Base-by-base conservation (phyloP, 2,329 filamentous ascomycete genomes). In the Aspergillus sp. region DNA sequence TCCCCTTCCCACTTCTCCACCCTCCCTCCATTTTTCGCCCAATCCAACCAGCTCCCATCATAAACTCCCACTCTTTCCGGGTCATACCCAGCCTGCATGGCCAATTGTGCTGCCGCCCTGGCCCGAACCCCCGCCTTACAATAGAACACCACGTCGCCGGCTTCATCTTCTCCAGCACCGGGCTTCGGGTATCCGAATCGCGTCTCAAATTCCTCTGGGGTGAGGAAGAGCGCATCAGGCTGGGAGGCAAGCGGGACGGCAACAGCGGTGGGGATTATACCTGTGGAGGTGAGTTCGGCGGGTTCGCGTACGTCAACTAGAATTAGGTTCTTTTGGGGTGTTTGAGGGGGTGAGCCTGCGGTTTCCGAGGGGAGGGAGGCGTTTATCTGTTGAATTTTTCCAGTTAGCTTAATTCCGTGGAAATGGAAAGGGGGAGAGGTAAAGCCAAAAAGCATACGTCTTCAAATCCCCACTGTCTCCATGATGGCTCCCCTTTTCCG, bases 51-150 rank as follows among this genome's bases (percentile, higher is more conserved):
- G 60, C 73, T 75, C 28, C 75, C 75, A 35, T 62, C 55, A 65
- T 75, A 77, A 57, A 76, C 72, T 9, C 70, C 71, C 10, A 75
- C 52, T 48, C 80, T 80, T 0, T 86, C 80, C 5, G 76, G 78
- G 42, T 70, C 68, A 76, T 86, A 97, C 7, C 91, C 91, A 2
- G 82, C 84, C 62, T 86, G 78, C 57, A 75, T 73, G 29, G 93
- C 93, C 65, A 96, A 67, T 53, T 78, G 76, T 5, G 89, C 89
- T 5, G 90, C 90, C 0, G 86, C 80, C 41, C 76, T 74, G 57
- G 87, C 88, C 62, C 93, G 76, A 53, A 97, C 87, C 2, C 93
- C 93, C 0, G 90, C 83, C 72, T 88, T 94, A 71, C 93, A 98
- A 68, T 95, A 97, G 60, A 97, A 93, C 3, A 97, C 76, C 9